phyloP scores from a whole-genome alignment of 805 yeast species.

The Candida anglica region DNA sequence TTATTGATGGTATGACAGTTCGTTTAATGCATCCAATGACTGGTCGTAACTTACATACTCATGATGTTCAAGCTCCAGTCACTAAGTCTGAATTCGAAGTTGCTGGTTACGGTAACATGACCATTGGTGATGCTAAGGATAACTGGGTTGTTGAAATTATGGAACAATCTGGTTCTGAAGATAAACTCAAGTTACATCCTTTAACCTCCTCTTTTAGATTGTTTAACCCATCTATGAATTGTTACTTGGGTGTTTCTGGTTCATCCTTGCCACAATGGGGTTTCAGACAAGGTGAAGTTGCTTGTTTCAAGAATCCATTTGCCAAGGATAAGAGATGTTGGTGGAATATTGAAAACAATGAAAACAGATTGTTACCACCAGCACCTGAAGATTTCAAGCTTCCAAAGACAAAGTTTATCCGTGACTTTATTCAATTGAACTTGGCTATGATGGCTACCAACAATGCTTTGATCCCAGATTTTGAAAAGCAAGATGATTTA shows the following conservation, averaged over 20 bases:
- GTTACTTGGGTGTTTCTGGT: conserved; percentile 86
- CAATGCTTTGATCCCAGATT: conserved; percentile 77
- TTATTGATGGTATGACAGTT: conserved; percentile 57
- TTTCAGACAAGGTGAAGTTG: conserved; percentile 94
- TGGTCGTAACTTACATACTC: conserved; percentile 68
- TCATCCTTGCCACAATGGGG: conserved; percentile 91
- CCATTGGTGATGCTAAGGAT: conserved; percentile 67
- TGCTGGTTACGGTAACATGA: conserved; percentile 66
- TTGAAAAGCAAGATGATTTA: conserved; percentile 64
- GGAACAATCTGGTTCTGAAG: conserved; percentile 55
- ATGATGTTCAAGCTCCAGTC: conserved; percentile 61
- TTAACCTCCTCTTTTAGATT: conserved; percentile 80
- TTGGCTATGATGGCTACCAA: conserved; percentile 82
- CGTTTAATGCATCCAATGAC: conserved; percentile 63
- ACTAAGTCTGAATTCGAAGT: conserved; percentile 55
- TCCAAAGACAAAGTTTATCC: conserved; percentile 69
- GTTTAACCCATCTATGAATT: conserved; percentile 61
- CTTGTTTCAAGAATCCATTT: conserved; percentile 67
- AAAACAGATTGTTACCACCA: conserved; percentile 53
- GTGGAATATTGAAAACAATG: conserved; percentile 81
- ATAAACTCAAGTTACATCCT: conserved; percentile 61
- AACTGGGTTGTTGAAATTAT: conserved; percentile 73
- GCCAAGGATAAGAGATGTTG: conserved; percentile 77
- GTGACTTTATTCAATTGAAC: conserved; percentile 69
- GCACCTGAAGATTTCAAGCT: conserved; percentile 59